Percentiles rank a stretch among this genome's conserved stretches.
Evolutionary conservation across 306 rosid genomes (phyloP).

Genomic region (Sicyos edulis): DNA sequence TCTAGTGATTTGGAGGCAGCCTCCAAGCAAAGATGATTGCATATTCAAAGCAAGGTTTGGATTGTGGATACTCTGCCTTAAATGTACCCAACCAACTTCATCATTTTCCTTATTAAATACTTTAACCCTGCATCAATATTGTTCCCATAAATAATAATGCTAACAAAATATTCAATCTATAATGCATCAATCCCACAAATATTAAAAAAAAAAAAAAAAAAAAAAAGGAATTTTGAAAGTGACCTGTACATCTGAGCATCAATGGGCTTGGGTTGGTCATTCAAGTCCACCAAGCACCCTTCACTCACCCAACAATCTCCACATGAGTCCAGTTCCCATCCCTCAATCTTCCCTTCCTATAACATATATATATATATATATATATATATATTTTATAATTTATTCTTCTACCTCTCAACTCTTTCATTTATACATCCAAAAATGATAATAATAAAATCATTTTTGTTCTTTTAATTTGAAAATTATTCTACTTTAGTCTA

Average conservation of each 20-base stretch:
- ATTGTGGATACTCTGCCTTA: slow-evolving; percentile 81
- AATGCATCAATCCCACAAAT: too few relatives aligned
- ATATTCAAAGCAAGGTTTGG: slow-evolving; percentile 76
- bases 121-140: slow-evolving; percentile 41
- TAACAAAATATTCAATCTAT: too few relatives aligned
- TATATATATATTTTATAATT: neutral
- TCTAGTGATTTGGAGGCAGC: slow-evolving; percentile 61
- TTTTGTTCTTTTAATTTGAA: neutral
- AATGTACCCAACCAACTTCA: slow-evolving; percentile 70
- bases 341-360: slow-evolving; percentile 69
- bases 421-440: neutral
- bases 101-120: slow-evolving; percentile 52
- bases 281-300: slow-evolving; percentile 71
- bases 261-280: slow-evolving; percentile 53
- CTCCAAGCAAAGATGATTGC: slow-evolving; percentile 62
- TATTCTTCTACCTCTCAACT: neutral
- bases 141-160: neutral
- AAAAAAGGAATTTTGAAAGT: neutral
- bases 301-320: slow-evolving; percentile 97
- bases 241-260: slow-evolving; percentile 91
- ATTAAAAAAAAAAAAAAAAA: too few relatives aligned
- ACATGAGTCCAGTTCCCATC: slow-evolving; percentile 85
- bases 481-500: too few relatives aligned
- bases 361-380: too few relatives aligned
- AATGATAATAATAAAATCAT: too few relatives aligned